Base-by-base conservation (phyloP, 371 early-diverging fungal species). In the Apophysomyces elegans region DNA sequence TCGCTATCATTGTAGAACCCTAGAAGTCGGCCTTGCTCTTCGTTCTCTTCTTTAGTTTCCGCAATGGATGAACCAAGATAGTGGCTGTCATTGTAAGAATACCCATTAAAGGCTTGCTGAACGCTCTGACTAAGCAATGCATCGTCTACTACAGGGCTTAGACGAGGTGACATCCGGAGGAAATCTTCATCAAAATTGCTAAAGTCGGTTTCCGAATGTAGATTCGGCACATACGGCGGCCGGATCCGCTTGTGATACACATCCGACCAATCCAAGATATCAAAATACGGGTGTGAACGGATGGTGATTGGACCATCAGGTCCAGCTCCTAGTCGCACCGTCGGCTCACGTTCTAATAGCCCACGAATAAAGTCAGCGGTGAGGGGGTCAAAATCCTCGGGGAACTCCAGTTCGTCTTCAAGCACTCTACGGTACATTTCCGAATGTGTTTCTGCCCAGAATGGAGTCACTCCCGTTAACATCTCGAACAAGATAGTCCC, bases 401-500 rank as follows among this genome's bases (percentile, higher is more conserved):
- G 94, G 64, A 94, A 93, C 62, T 85, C 83, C n/a, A 95, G 73
- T 0, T 87, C 81, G 58, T 91, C 91, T 63, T 90, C 87, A 37
- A 95, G 68, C 8, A 94, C 91, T 36, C 92, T 81, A 35, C 86
- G 88, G 70, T 95, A 94, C 93, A 94, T 93, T 41, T 87, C 82
- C 9, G 88, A 81, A 67, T 88, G 88, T 58, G 90, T 90, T 57
- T 92, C 91, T 11, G 87, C 87, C 82, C 90, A 92, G 71, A 91
- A 94, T 0, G 94, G 94, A 0, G 93, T 91, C 60, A 84, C 80
- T 1, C 94, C 94, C 16, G 83, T 83, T 41, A 92, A 37, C 83
- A 93, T 89, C 69, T 92, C 97, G 70, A 92, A 99, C 47, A 98
- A 83, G 26, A 98, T 83, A 1, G 96, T 93, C 0, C 99, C 99